phyloP scores from a whole-genome alignment of 345 rosid species.

The Abelmoschus esculentus region DNA sequence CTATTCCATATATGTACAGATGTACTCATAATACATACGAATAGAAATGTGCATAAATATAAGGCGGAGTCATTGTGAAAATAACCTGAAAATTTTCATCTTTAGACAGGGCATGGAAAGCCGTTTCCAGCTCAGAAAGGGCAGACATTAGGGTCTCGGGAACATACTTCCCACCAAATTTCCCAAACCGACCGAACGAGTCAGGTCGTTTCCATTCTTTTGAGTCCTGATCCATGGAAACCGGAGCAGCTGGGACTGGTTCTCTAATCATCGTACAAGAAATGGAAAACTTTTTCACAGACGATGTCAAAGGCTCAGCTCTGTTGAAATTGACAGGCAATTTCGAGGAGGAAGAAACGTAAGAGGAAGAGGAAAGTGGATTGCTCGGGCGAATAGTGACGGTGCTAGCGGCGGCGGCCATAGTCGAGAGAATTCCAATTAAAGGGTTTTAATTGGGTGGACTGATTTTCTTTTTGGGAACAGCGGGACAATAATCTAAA shows the following conservation, averaged over 20 bases:
- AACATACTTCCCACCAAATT: constrained; percentile 86
- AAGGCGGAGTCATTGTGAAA: background rate
- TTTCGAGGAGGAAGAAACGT: constrained; percentile 6
- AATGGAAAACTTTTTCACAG: constrained; percentile 15
- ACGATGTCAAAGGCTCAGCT: constrained; percentile 19
- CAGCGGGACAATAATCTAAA: background rate
- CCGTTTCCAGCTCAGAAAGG: constrained; percentile 73
- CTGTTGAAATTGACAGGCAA: constrained; percentile 21
- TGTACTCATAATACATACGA: background rate
- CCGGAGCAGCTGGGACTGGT: constrained; percentile 11
- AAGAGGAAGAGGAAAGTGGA: constrained; percentile 22
- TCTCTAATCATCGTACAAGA: constrained; percentile 48
- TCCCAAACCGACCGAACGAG: constrained; percentile 78
- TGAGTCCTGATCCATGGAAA: constrained; percentile 40
- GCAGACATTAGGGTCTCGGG: constrained; percentile 92
- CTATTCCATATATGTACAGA: background rate
- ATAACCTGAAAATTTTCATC: constrained; percentile 71
- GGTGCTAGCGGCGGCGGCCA: constrained; percentile 13
- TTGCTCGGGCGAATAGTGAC: constrained; percentile 9
- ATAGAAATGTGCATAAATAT: background rate
- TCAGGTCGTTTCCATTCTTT: constrained; percentile 60
- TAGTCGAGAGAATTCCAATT: background rate
- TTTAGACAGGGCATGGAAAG: constrained; percentile 49
- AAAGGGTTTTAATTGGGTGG: background rate
- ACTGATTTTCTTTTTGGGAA: background rate